Evolutionary conservation across 768 basidiomycete genomes (phyloP).

Genomic region (Pleurotus sapidus): DNA sequence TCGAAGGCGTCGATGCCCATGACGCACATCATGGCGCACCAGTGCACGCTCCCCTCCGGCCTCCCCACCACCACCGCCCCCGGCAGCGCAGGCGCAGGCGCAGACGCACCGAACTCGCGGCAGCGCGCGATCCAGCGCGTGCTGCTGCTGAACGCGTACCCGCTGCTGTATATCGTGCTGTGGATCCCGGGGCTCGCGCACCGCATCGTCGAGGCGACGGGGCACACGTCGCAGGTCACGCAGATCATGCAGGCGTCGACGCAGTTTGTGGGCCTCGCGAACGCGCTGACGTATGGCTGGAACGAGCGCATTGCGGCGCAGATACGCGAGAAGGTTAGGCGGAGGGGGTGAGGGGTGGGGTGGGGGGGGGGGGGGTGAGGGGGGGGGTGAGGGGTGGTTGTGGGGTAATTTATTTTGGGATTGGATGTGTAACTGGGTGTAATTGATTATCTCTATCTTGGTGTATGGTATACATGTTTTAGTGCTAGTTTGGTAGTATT

Average conservation of each 20-base stretch:
- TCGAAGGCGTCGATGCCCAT: neutral
- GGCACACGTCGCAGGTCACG: conserved; percentile 3
- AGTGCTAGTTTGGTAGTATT: too few relatives aligned
- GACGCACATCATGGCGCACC: conserved; percentile 6
- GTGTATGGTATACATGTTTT: too few relatives aligned
- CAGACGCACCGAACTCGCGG: neutral
- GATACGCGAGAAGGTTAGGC: conserved; percentile 3
- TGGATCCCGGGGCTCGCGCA: conserved; percentile 16
- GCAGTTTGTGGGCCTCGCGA: conserved; percentile 12
- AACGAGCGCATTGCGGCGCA: conserved; percentile 11
- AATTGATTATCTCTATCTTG: too few relatives aligned
- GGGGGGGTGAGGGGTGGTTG: too few relatives aligned
- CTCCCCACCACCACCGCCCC: neutral
- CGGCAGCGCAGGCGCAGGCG: too few relatives aligned
- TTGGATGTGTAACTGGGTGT: too few relatives aligned
- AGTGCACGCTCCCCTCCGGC: neutral
- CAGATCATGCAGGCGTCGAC: conserved; percentile 13
- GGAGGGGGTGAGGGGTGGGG: neutral
- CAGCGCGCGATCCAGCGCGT: conserved; percentile 7
- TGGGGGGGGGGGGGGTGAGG: too few relatives aligned
- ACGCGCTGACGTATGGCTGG: conserved; percentile 14
- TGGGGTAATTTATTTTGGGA: too few relatives aligned
- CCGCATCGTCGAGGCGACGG: conserved; percentile 12
- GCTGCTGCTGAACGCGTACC: conserved; percentile 14
- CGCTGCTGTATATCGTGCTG: conserved; percentile 12